A percentile compares a stretch with the other conserved stretches of the same genome.
Conservation (phyloP, 176 grass and related monocot species). For the Miscanthus lutarioriparius region DNA sequence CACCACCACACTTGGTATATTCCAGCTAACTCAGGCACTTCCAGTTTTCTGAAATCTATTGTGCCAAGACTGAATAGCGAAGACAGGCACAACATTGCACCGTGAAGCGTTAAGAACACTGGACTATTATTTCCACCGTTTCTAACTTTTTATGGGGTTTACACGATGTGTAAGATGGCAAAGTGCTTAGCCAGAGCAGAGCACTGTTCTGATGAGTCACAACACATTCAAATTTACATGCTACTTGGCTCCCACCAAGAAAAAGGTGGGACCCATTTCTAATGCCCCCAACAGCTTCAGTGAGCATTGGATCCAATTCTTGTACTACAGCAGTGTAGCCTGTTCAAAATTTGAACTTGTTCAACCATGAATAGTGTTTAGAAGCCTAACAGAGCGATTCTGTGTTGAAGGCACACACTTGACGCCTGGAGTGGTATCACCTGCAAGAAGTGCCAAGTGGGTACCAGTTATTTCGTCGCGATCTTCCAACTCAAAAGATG, state of each 20-base stretch:
- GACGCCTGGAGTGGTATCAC: constrained; percentile 18
- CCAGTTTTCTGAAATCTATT: not conserved
- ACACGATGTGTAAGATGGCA: constrained; percentile 1
- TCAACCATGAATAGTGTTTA: constrained; percentile 37
- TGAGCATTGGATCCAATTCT: not conserved
- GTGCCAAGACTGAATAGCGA: not conserved
- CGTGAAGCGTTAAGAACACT: not conserved
- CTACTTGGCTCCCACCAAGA: not conserved
- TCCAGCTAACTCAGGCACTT: not conserved
- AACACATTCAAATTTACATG: constrained; percentile 36
- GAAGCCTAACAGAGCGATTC: not conserved
- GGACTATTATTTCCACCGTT: not conserved
- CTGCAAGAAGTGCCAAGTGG: constrained; percentile 19
- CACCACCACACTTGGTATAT: not conserved
- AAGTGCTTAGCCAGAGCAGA: constrained; percentile 15
- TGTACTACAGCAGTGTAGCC: not conserved
- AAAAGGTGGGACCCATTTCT: not conserved
- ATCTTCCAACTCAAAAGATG: constrained; percentile 10
- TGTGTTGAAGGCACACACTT: constrained; percentile 13
- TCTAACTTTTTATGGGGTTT: not conserved
- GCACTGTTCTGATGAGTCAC: not conserved
- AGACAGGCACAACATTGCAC: not conserved
- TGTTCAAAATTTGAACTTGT: constrained; percentile 13
- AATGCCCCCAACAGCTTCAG: constrained; percentile 11
- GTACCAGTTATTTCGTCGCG: not conserved